Evolutionary conservation across 345 rosid genomes (phyloP).

Genomic region (Populus euphratica): DNA sequence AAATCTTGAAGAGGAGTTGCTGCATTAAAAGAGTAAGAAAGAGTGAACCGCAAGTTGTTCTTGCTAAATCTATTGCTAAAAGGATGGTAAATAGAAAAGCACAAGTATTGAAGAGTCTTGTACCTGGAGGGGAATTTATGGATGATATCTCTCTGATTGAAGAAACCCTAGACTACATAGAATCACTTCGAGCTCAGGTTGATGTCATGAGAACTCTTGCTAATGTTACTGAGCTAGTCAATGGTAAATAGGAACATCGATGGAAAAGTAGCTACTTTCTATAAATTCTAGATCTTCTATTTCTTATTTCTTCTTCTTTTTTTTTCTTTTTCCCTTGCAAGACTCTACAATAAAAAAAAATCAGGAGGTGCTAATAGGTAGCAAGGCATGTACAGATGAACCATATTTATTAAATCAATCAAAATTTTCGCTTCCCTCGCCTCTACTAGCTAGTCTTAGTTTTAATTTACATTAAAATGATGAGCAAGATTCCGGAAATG

Average conservation of each 20-base stretch:
- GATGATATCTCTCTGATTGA: slow-evolving; percentile 52
- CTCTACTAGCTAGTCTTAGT: neutral
- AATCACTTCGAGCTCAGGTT: slow-evolving; percentile 70
- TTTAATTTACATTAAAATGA: slow-evolving; percentile 9
- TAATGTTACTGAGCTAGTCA: slow-evolving; percentile 18
- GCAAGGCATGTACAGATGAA: slow-evolving; percentile 32
- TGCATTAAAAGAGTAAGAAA: slow-evolving; percentile 24
- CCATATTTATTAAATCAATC: slow-evolving; percentile 20
- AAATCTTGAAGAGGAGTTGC: slow-evolving; percentile 50
- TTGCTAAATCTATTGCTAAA: slow-evolving; percentile 33
- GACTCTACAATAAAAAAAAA: slow-evolving; percentile 10
- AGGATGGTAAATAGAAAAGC: slow-evolving; percentile 53
- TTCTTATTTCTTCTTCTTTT: neutral
- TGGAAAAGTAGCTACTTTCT: slow-evolving; percentile 12
- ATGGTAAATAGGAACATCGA: slow-evolving; percentile 17
- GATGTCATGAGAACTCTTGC: slow-evolving; percentile 57
- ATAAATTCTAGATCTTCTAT: neutral
- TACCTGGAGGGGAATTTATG: slow-evolving; percentile 75
- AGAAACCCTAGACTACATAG: slow-evolving; percentile 84
- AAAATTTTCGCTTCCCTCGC: neutral
- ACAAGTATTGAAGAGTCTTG: slow-evolving; percentile 51
- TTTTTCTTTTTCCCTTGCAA: neutral
- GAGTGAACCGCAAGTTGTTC: slow-evolving; percentile 7
- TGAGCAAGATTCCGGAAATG: neutral
- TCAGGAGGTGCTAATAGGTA: slow-evolving; percentile 6